phyloP scores from a whole-genome alignment of 306 rosid species.

The Acacia crassicarpa region DNA sequence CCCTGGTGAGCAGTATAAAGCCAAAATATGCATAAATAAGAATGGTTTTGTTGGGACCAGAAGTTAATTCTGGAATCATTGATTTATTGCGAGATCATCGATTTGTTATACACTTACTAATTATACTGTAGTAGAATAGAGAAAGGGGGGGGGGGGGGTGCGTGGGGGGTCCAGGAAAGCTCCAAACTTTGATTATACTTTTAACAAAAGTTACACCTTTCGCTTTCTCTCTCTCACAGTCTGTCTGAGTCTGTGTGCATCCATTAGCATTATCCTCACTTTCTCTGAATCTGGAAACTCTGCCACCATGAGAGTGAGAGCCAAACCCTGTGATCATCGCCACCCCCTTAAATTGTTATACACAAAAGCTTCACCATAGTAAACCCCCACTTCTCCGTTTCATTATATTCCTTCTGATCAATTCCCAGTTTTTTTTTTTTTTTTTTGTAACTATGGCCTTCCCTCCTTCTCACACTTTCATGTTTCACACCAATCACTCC shows the following conservation, averaged over 20 bases:
- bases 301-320: conserved; percentile 97
- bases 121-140: background rate
- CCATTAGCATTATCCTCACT: conserved; percentile 58
- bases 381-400: background rate
- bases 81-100: conserved; percentile 16
- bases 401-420: background rate
- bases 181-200: conserved; percentile 38
- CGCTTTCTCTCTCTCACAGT: conserved; percentile 32
- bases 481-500: conserved; percentile 62
- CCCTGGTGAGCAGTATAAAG: conserved; percentile 8
- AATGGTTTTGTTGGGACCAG: background rate
- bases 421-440: background rate
- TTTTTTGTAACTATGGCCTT: conserved; percentile 55
- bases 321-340: conserved; percentile 50
- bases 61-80: conserved; percentile 34
- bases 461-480: conserved; percentile 74
- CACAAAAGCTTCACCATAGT: background rate
- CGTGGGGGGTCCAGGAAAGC: conserved; percentile 44
- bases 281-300: conserved; percentile 48
- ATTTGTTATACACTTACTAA: background rate
- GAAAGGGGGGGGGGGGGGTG: background rate
- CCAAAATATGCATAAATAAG: conserved; percentile 10
- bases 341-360: conserved; percentile 26
- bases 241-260: conserved; percentile 34
- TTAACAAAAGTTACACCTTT: conserved; percentile 30